phyloP scores from a whole-genome alignment of 2,329 filamentous ascomycete genomes.

The Penicillium janthinellum region DNA sequence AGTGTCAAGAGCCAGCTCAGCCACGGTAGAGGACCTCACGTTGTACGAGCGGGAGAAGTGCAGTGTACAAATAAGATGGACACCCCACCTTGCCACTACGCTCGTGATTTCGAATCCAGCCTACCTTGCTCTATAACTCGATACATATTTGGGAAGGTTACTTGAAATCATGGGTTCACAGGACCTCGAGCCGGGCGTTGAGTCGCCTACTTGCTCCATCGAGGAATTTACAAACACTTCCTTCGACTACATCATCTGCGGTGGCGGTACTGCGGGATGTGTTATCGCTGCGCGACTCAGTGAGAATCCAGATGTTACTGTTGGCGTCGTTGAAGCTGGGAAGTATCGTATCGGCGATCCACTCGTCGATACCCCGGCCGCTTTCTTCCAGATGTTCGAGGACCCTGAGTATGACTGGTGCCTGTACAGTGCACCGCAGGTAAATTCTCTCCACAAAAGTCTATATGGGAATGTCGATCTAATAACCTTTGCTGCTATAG shows the following conservation, averaged over 20 bases:
- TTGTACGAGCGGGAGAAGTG: background rate
- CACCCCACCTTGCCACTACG: background rate
- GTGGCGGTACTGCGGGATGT: slow-evolving; percentile 58
- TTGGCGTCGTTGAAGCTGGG: slow-evolving; percentile 52
- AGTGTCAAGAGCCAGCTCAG: background rate
- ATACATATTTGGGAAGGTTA: background rate
- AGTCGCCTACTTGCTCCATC: slow-evolving; percentile 12
- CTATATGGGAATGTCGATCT: too few relatives aligned
- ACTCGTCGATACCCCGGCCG: slow-evolving; percentile 30
- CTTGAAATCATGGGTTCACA: slow-evolving; percentile 1
- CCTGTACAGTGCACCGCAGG: slow-evolving; percentile 32
- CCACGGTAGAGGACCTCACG: background rate
- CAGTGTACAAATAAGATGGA: background rate
- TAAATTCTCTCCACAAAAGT: background rate
- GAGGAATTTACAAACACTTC: slow-evolving; percentile 17
- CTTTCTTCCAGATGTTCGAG: slow-evolving; percentile 27
- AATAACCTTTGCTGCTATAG: slow-evolving; percentile 16
- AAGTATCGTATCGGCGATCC: slow-evolving; percentile 33
- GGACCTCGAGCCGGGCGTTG: background rate
- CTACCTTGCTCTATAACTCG: background rate
- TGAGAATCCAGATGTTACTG: slow-evolving; percentile 43
- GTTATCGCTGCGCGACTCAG: slow-evolving; percentile 46
- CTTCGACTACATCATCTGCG: slow-evolving; percentile 47
- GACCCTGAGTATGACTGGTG: slow-evolving; percentile 42
- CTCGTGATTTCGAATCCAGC: background rate